These are phyloP conservation scores for Salvia splendens DNA, from an alignment of 257 asterid genomes.

Conservation along the genomic window DNA sequence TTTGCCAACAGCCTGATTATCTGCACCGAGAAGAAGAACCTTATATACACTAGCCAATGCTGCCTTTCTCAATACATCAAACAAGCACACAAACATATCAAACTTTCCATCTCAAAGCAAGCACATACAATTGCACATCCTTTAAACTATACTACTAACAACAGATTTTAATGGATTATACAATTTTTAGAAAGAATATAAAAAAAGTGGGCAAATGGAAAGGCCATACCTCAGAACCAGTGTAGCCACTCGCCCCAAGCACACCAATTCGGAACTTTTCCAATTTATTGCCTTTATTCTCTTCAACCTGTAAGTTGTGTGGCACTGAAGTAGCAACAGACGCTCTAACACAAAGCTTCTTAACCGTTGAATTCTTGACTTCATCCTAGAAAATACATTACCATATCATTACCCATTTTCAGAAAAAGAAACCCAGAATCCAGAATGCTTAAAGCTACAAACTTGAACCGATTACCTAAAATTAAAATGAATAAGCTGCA, in stretches of 20 bases:
- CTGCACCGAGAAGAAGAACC: slow-evolving; percentile 39
- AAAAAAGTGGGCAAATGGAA: neutral
- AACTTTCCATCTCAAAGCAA: neutral
- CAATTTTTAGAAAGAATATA: neutral
- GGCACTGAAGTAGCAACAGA: slow-evolving; percentile 51
- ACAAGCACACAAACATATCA: neutral
- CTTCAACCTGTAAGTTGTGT: slow-evolving; percentile 42
- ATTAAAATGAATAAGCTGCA: neutral
- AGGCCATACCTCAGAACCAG: slow-evolving; percentile 72
- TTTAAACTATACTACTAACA: slow-evolving; percentile 5
- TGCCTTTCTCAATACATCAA: neutral
- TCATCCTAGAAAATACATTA: slow-evolving; percentile 43
- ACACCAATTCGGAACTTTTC: slow-evolving; percentile 67
- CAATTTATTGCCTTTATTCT: slow-evolving; percentile 39
- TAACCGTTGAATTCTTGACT: slow-evolving; percentile 32
- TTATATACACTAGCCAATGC: neutral
- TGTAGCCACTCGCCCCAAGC: slow-evolving; percentile 90
- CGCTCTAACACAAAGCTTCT: slow-evolving; percentile 47
- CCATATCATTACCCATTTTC: neutral
- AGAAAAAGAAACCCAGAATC: neutral
- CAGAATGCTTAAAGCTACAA: slow-evolving; percentile 10
- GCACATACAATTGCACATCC: neutral
- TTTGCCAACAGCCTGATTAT: slow-evolving; percentile 73
- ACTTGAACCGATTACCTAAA: neutral
- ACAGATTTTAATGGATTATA: neutral